Conservation (phyloP, 139 green algal species). For the Micractinium conductrix region DNA sequence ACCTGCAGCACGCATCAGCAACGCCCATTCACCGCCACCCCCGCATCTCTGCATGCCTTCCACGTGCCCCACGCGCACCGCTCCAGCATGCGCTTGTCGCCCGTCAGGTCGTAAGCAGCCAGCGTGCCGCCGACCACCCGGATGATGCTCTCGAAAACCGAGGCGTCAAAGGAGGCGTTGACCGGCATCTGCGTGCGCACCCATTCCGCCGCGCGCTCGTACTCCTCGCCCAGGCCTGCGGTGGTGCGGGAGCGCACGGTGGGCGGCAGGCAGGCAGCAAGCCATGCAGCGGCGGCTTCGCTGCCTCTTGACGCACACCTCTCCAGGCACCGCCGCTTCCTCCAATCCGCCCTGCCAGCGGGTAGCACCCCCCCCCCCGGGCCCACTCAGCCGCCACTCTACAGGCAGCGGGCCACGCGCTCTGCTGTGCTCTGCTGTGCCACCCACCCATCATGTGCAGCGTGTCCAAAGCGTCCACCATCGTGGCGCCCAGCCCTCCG, state of each 20-base stretch:
- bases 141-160: constrained; percentile 44
- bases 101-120: constrained; percentile 68
- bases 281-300: too few species aligned
- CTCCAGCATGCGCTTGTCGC: constrained; percentile 52
- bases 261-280: not conserved
- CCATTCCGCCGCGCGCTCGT: constrained; percentile 52
- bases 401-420: too few species aligned
- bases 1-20: too few species aligned
- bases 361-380: not conserved
- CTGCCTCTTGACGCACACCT: too few species aligned
- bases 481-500: constrained; percentile 70
- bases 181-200: constrained; percentile 35
- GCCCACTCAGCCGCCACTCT: not conserved
- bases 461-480: constrained; percentile 76
- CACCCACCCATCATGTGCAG: constrained; percentile 78
- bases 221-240: constrained; percentile 55
- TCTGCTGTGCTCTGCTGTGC: not conserved
- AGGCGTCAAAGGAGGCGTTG: constrained; percentile 27
- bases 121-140: constrained; percentile 59
- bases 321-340: too few species aligned
- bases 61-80: constrained; percentile 46
- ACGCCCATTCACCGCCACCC: not conserved
- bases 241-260: not conserved
- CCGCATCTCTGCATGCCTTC: not conserved
- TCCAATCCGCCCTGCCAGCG: not conserved